phyloP scores from a whole-genome alignment of 139 green algal species.

The Tetraselmis chui region DNA sequence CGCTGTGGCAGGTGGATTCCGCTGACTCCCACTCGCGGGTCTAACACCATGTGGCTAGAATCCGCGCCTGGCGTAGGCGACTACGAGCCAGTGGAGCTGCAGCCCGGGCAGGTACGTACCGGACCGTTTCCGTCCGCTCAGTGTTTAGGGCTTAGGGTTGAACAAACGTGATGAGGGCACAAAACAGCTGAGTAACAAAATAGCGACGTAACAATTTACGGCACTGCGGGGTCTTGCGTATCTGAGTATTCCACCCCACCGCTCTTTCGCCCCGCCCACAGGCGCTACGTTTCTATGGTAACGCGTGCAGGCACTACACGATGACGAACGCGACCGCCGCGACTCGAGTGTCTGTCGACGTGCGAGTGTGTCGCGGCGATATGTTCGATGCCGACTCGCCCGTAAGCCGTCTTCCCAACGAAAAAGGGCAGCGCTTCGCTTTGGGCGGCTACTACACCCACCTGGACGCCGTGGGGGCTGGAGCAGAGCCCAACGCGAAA shows the following conservation, averaged over 20 bases:
- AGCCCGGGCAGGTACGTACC: background rate
- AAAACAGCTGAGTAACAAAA: too few species aligned
- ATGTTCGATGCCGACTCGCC: background rate
- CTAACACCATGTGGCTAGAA: conserved; percentile 1
- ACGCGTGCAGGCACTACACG: conserved; percentile 3
- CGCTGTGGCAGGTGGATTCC: background rate
- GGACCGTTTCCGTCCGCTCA: too few species aligned
- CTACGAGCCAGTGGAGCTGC: conserved; percentile 2
- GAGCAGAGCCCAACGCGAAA: too few species aligned
- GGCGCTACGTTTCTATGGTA: background rate
- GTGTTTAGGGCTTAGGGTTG: too few species aligned
- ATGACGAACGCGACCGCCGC: background rate
- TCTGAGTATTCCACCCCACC: background rate
- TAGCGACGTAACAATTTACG: too few species aligned
- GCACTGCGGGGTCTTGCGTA: too few species aligned
- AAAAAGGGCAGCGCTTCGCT: background rate
- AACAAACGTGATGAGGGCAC: too few species aligned
- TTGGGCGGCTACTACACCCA: conserved; percentile 1
- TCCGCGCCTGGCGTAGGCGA: background rate
- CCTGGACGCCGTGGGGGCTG: background rate
- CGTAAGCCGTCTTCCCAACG: background rate
- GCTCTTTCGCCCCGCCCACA: background rate
- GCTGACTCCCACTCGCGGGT: background rate
- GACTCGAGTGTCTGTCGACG: background rate
- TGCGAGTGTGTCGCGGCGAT: background rate